phyloP scores from a whole-genome alignment of 2,329 filamentous ascomycete genomes.

The Fusarium bactridioides region DNA sequence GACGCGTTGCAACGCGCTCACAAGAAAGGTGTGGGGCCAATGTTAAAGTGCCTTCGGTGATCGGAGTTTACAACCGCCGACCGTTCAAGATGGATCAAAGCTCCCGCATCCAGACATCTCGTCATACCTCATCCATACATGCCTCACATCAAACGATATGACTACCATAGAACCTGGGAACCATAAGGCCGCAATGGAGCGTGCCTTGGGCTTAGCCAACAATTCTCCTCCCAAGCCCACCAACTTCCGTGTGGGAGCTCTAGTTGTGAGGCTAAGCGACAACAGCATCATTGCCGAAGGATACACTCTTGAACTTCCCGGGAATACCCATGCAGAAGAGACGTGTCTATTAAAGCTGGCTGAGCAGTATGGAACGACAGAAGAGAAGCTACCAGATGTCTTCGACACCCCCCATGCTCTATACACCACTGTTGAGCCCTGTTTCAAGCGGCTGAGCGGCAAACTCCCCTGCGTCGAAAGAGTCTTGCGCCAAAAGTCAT shows the following conservation, averaged over 20 bases:
- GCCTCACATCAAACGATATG: slow-evolving; percentile 28
- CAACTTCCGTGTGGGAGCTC: slow-evolving; percentile 93
- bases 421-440: slow-evolving; percentile 95
- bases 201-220: slow-evolving; percentile 78
- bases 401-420: slow-evolving; percentile 56
- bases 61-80: slow-evolving; percentile 34
- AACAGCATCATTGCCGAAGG: slow-evolving; percentile 77
- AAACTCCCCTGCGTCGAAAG: slow-evolving; percentile 82
- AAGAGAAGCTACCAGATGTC: slow-evolving; percentile 61
- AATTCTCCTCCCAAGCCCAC: slow-evolving; percentile 86
- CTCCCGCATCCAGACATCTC: background rate
- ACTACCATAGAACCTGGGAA: slow-evolving; percentile 45
- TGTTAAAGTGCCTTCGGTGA: slow-evolving; percentile 38
- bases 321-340: slow-evolving; percentile 97
- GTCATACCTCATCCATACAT: background rate
- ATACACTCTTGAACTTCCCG: slow-evolving; percentile 87
- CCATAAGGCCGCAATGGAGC: slow-evolving; percentile 65
- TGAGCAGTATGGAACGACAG: slow-evolving; percentile 54
- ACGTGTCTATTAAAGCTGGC: slow-evolving; percentile 83
- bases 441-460: slow-evolving; percentile 75
- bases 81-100: background rate
- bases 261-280: slow-evolving; percentile 71
- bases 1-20: slow-evolving; percentile 37
- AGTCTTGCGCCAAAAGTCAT: slow-evolving; percentile 69
- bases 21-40: slow-evolving; percentile 22